phyloP scores from a whole-genome alignment of 306 rosid species.

The Chamaecrista fasciculata region DNA sequence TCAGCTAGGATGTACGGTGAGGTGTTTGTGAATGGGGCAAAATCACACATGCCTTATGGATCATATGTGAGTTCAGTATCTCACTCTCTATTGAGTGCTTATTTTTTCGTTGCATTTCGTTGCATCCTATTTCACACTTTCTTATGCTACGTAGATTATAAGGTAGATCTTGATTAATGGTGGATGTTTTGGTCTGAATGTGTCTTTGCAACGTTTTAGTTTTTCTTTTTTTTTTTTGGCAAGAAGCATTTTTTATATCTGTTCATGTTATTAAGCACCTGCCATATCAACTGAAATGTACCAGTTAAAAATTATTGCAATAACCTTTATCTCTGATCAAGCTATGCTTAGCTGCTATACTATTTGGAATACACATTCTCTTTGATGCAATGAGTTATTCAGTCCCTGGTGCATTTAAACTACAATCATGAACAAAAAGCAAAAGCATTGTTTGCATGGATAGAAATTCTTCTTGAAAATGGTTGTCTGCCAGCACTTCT shows the following conservation, averaged over 20 bases:
- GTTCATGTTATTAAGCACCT: neutral
- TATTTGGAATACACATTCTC: neutral
- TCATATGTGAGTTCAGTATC: constrained; percentile 70
- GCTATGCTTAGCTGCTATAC: neutral
- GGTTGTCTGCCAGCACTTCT: neutral
- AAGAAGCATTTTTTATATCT: constrained; percentile 1
- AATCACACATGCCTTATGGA: constrained; percentile 72
- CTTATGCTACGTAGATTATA: neutral
- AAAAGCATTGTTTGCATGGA: neutral
- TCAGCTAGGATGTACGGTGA: constrained; percentile 89
- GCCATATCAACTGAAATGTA: neutral
- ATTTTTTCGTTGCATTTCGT: constrained; percentile 12
- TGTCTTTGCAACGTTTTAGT: neutral
- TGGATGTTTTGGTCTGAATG: neutral
- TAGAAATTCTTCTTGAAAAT: neutral
- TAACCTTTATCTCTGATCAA: neutral
- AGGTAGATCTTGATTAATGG: neutral
- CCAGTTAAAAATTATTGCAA: neutral
- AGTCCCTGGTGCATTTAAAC: neutral
- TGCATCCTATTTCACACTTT: constrained; percentile 5
- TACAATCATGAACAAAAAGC: neutral
- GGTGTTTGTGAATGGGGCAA: constrained; percentile 82
- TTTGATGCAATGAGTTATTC: neutral
- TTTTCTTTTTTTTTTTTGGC: neutral
- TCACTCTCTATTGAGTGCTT: constrained; percentile 15